These are phyloP conservation scores for Xanthoceras sorbifolium DNA, from an alignment of 345 rosid species.

Conservation along the genomic window DNA sequence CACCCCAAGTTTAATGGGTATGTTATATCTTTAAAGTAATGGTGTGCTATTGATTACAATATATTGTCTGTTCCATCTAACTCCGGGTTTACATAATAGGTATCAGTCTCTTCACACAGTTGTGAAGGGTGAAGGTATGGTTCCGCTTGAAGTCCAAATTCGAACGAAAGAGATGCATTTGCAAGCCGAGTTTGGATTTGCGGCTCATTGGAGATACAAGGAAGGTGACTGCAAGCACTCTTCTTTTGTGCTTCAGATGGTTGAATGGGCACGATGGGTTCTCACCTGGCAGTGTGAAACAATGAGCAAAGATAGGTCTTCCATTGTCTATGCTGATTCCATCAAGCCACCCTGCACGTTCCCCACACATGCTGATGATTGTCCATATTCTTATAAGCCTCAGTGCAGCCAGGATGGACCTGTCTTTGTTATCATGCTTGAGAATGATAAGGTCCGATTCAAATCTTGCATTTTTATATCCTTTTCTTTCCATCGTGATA, in stretches of 20 bases:
- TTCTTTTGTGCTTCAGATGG: constrained; percentile 86
- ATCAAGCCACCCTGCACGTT: constrained; percentile 70
- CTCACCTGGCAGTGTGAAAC: constrained; percentile 93
- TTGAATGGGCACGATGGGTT: constrained; percentile 98
- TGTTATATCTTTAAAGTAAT: constrained; percentile 15
- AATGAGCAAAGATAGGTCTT: constrained; percentile 65
- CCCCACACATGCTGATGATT: constrained; percentile 73
- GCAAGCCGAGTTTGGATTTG: constrained; percentile 97
- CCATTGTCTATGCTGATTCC: constrained; percentile 49
- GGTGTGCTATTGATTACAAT: background rate
- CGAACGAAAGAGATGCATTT: constrained; percentile 91
- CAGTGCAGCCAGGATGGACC: constrained; percentile 68
- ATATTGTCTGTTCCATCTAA: constrained; percentile 25
- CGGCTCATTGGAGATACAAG: constrained; percentile 99
- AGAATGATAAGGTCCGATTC: constrained; percentile 79
- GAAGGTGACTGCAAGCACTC: constrained; percentile 83
- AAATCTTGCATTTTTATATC: background rate
- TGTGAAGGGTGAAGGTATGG: constrained; percentile 70
- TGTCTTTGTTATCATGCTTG: constrained; percentile 71
- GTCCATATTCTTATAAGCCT: constrained; percentile 74
- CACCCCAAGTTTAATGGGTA: constrained; percentile 91
- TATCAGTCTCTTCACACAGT: constrained; percentile 89
- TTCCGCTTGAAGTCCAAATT: constrained; percentile 93
- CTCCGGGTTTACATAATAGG: constrained; percentile 40
- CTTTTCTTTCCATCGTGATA: too few species aligned